Conservation (phyloP, 495 filamentous ascomycete species). For the Parmelia sp. region DNA sequence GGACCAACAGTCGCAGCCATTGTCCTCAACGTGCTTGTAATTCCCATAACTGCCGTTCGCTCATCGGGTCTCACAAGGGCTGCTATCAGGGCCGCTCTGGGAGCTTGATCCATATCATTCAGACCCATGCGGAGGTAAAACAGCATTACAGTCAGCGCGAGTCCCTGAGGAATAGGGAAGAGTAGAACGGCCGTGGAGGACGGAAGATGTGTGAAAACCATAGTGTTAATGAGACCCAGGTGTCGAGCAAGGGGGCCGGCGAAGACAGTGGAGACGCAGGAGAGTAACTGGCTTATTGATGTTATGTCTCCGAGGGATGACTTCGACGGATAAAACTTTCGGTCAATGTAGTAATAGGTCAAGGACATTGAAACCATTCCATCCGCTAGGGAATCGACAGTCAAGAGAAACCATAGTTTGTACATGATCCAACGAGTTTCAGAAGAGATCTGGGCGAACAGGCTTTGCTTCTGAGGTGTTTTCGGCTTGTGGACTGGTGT, state of each 20-base stretch:
- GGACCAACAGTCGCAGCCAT: constrained; percentile 57
- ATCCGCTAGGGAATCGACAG: constrained; percentile 70
- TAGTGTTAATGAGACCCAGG: constrained; percentile 76
- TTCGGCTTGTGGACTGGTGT: too few species aligned
- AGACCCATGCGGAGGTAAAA: constrained; percentile 63
- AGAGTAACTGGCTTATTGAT: constrained; percentile 57
- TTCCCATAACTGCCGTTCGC: constrained; percentile 71
- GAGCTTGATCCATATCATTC: constrained; percentile 77
- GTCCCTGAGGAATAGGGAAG: constrained; percentile 58
- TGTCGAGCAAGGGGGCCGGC: constrained; percentile 67
- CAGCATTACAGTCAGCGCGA: constrained; percentile 50
- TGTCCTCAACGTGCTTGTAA: constrained; percentile 62
- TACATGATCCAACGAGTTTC: constrained; percentile 55
- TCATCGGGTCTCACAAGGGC: constrained; percentile 63
- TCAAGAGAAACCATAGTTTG: constrained; percentile 67
- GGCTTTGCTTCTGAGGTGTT: constrained; percentile 17
- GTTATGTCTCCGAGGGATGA: constrained; percentile 64
- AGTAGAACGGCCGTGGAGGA: constrained; percentile 59
- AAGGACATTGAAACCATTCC: constrained; percentile 60
- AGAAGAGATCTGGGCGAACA: constrained; percentile 46
- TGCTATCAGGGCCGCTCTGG: constrained; percentile 71
- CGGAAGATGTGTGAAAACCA: constrained; percentile 82
- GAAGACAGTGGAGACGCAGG: constrained; percentile 62
- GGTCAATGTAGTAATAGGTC: constrained; percentile 70
- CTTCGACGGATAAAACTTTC: constrained; percentile 64